A percentile compares a stretch with the other conserved stretches of the same genome.
These are phyloP conservation scores for Kwoniella botswanensis DNA, from an alignment of 768 basidiomycete species.

Conservation along the genomic window DNA sequence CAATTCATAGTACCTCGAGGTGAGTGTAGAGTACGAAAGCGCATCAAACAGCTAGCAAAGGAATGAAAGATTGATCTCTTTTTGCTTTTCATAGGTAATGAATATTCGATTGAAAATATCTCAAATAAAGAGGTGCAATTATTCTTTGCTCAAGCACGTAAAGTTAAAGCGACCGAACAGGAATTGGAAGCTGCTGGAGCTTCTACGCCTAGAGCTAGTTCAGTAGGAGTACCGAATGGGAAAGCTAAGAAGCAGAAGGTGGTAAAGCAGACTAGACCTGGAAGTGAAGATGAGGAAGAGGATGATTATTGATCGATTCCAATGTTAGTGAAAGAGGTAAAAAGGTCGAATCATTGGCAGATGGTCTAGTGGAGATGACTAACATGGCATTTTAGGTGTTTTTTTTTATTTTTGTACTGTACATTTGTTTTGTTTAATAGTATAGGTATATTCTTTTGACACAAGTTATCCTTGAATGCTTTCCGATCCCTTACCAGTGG, in stretches of 20 bases:
- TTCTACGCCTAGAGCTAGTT: neutral
- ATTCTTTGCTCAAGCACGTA: constrained; percentile 88
- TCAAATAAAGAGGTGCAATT: constrained; percentile 67
- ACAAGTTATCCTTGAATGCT: too few species aligned
- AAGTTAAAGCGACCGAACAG: constrained; percentile 46
- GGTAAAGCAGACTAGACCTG: neutral
- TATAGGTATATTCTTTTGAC: too few species aligned
- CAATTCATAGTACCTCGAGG: constrained; percentile 92
- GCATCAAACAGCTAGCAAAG: too few species aligned
- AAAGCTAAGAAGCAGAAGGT: neutral
- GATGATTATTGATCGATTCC: constrained; percentile 3
- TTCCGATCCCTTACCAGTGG: too few species aligned
- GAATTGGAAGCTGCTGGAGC: constrained; percentile 23
- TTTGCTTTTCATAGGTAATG: constrained; percentile 68
- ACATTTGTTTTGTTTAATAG: too few species aligned
- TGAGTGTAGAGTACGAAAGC: constrained; percentile 52
- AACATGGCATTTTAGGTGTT: too few species aligned
- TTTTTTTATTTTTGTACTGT: too few species aligned
- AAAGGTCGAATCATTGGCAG: too few species aligned
- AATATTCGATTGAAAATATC: constrained; percentile 85
- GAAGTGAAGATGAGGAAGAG: neutral
- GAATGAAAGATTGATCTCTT: neutral
- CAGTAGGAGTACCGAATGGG: neutral
- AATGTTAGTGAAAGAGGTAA: neutral
- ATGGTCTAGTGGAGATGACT: too few species aligned